Conservation (phyloP, 257 asterid genomes). For the Solanum virginianum region DNA sequence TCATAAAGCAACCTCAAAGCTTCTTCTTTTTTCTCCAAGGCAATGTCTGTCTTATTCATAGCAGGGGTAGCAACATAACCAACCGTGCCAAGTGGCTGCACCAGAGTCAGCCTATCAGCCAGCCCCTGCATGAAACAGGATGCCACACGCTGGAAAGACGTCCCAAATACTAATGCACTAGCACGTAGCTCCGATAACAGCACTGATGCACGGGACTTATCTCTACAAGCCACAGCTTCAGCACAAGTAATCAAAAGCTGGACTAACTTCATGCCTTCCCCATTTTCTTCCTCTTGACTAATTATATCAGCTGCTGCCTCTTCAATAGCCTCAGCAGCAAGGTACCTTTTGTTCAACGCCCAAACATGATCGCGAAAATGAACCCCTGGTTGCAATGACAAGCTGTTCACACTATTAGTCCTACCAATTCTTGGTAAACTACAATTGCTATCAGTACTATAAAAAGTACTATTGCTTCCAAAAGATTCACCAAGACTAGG, state of each 20-base stretch:
- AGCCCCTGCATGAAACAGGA: slow-evolving; percentile 70
- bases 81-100: slow-evolving; percentile 62
- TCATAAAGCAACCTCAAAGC: slow-evolving; percentile 53
- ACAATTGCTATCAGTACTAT: neutral
- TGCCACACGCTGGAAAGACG: slow-evolving; percentile 83
- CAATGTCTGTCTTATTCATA: slow-evolving; percentile 23
- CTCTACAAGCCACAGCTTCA: slow-evolving; percentile 79
- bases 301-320: slow-evolving; percentile 22
- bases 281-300: slow-evolving; percentile 10
- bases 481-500: slow-evolving; percentile 12
- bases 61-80: slow-evolving; percentile 29
- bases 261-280: slow-evolving; percentile 48
- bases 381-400: slow-evolving; percentile 10
- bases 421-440: slow-evolving; percentile 27
- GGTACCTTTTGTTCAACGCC: slow-evolving; percentile 46
- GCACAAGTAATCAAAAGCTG: slow-evolving; percentile 70
- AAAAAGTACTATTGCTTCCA: slow-evolving; percentile 5
- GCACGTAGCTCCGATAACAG: slow-evolving; percentile 48
- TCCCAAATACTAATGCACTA: slow-evolving; percentile 60
- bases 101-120: slow-evolving; percentile 48
- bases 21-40: slow-evolving; percentile 44
- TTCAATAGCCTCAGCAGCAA: slow-evolving; percentile 48
- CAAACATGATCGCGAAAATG: slow-evolving; percentile 63
- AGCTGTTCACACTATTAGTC: slow-evolving; percentile 25
- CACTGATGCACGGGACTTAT: slow-evolving; percentile 49